These are phyloP conservation scores for Chrysoporthe deuterocubensis DNA, from an alignment of 2,329 filamentous ascomycete genomes.

Conservation along the genomic window DNA sequence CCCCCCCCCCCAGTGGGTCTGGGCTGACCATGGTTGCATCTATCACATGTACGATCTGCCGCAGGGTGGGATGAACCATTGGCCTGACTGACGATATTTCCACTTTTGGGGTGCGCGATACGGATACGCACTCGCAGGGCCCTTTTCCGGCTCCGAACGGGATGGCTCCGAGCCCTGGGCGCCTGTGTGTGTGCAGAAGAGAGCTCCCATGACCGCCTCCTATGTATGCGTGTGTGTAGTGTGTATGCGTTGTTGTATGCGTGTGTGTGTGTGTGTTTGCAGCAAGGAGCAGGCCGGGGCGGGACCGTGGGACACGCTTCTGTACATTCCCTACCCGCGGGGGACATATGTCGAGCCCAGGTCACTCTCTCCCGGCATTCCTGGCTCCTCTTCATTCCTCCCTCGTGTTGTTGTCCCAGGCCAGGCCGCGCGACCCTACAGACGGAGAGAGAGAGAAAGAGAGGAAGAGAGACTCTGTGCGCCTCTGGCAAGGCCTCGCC, in stretches of 20 bases:
- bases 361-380: slow-evolving; percentile 21
- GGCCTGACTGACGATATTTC: slow-evolving; percentile 8
- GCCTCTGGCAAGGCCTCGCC: neutral
- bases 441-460: neutral
- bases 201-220: neutral
- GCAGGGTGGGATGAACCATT: slow-evolving; percentile 13
- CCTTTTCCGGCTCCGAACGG: neutral
- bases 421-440: neutral
- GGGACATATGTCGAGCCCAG: slow-evolving; percentile 3
- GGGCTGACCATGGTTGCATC: slow-evolving; percentile 11
- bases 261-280: neutral
- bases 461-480: neutral
- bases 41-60: slow-evolving; percentile 12
- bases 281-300: neutral
- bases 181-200: neutral
- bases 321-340: slow-evolving; percentile 12
- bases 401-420: slow-evolving; percentile 27
- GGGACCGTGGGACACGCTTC: slow-evolving; percentile 5
- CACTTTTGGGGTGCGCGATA: neutral
- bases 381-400: slow-evolving; percentile 26
- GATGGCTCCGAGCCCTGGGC: too few relatives aligned
- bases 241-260: too few relatives aligned
- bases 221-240: too few relatives aligned
- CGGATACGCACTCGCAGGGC: neutral
- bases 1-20: neutral